Conservation (phyloP, 805 yeast species). For the Kuraishia piskuri region DNA sequence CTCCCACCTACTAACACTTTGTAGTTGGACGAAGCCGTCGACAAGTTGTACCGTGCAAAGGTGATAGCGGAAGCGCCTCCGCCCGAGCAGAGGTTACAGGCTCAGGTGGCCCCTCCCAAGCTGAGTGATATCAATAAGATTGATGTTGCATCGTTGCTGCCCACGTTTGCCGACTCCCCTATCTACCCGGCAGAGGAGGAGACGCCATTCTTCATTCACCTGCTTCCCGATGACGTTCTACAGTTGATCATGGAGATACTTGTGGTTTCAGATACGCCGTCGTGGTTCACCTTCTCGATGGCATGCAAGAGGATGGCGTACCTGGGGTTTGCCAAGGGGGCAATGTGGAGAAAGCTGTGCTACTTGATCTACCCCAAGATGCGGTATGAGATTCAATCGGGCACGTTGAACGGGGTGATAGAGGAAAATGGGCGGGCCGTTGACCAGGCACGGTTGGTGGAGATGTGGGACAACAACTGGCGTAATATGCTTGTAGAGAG, state of each 20-base stretch:
- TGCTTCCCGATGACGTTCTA: constrained; percentile 53
- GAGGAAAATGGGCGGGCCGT: constrained; percentile 16
- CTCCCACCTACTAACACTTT: not conserved
- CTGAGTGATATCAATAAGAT: constrained; percentile 31
- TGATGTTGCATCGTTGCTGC: constrained; percentile 31
- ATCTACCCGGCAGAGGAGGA: constrained; percentile 19
- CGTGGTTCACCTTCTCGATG: constrained; percentile 56
- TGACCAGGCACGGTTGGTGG: constrained; percentile 27
- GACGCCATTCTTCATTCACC: constrained; percentile 32
- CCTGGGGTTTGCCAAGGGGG: constrained; percentile 44
- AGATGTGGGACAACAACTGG: constrained; percentile 35
- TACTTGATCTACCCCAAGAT: constrained; percentile 45
- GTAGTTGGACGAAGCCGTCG: constrained; percentile 41
- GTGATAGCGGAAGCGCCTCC: constrained; percentile 22
- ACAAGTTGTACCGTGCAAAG: constrained; percentile 53
- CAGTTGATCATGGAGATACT: constrained; percentile 39
- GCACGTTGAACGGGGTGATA: constrained; percentile 19
- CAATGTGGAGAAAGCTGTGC: constrained; percentile 43
- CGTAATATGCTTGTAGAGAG: constrained; percentile 47
- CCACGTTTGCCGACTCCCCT: constrained; percentile 22
- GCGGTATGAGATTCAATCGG: constrained; percentile 35
- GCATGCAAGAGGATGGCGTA: constrained; percentile 50
- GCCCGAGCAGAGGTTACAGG: constrained; percentile 10
- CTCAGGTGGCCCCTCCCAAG: constrained; percentile 5
- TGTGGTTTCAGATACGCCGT: constrained; percentile 40